phyloP scores from a whole-genome alignment of 78 protist genomes.

The Anaeramoeba flamelloides region DNA sequence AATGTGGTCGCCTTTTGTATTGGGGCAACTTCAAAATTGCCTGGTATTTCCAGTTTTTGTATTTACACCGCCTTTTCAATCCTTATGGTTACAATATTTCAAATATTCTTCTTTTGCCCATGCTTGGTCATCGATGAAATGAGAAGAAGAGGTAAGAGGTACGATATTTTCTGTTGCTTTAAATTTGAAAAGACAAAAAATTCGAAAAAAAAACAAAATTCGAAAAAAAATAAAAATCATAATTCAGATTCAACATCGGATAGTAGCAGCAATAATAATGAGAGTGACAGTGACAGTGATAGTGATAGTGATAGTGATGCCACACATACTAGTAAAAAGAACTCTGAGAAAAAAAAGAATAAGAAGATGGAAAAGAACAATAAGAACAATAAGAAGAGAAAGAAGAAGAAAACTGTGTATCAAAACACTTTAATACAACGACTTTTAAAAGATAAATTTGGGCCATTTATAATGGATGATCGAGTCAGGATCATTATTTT shows the following conservation, averaged over 20 bases:
- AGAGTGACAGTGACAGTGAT: neutral
- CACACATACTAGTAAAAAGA: neutral
- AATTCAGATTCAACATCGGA: too few species aligned
- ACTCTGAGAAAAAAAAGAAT: neutral
- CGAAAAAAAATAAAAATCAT: neutral
- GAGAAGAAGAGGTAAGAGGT: neutral
- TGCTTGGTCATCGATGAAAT: neutral
- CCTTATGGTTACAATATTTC: neutral
- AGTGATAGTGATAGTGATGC: neutral
- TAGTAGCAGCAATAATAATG: neutral
- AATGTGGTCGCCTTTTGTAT: neutral
- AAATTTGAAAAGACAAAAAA: too few species aligned
- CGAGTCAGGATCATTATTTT: neutral
- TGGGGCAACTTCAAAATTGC: neutral
- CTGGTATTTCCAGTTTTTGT: neutral
- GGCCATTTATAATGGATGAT: neutral
- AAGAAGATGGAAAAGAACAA: too few species aligned
- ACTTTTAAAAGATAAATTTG: neutral
- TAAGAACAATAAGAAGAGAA: too few species aligned
- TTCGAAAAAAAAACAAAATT: too few species aligned
- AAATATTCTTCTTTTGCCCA: neutral
- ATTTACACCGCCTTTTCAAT: neutral
- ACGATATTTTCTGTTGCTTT: neutral
- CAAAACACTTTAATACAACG: neutral
- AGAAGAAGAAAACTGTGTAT: neutral